Percentiles rank a stretch among this genome's conserved stretches.
These are phyloP conservation scores for Trichoderma aggressivum DNA, from an alignment of 2,329 filamentous ascomycete genomes.

Conservation along the genomic window DNA sequence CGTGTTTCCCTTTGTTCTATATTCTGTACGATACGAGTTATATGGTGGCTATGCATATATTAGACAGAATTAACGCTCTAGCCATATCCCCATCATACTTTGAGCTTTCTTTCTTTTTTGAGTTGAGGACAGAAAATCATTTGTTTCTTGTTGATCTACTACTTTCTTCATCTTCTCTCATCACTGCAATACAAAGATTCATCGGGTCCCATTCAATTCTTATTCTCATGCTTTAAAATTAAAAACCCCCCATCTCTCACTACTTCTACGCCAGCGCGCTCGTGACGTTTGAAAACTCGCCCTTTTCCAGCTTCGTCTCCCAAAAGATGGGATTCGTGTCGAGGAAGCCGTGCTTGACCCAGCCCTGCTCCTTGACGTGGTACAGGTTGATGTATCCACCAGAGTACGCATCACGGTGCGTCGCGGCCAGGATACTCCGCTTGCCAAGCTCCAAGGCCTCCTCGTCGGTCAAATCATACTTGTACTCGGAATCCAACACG, in stretches of 20 bases:
- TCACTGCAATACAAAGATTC: background rate
- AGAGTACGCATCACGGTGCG: conserved; percentile 96
- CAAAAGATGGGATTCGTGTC: conserved; percentile 99
- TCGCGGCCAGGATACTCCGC: conserved; percentile 91
- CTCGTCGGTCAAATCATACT: conserved; percentile 80
- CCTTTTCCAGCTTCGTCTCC: conserved; percentile 98
- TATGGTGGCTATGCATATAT: background rate
- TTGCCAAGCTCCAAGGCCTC: conserved; percentile 88
- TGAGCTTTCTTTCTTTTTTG: background rate
- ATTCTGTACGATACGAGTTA: background rate
- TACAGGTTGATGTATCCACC: conserved; percentile 98
- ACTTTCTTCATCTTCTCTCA: background rate
- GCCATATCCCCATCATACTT: background rate
- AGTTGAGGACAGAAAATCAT: background rate
- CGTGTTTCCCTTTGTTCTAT: background rate
- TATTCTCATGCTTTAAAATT: background rate
- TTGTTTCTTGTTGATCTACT: background rate
- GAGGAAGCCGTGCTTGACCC: conserved; percentile 97
- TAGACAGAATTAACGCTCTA: background rate
- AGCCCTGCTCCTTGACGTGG: conserved; percentile 97
- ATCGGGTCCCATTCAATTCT: background rate
- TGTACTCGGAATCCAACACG: conserved; percentile 93
- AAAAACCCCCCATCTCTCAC: background rate
- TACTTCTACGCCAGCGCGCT: conserved; percentile 56
- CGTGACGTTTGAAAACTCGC: conserved; percentile 95